phyloP scores from a whole-genome alignment of 176 grass and related monocot species.

The Cenchrus purpureus region DNA sequence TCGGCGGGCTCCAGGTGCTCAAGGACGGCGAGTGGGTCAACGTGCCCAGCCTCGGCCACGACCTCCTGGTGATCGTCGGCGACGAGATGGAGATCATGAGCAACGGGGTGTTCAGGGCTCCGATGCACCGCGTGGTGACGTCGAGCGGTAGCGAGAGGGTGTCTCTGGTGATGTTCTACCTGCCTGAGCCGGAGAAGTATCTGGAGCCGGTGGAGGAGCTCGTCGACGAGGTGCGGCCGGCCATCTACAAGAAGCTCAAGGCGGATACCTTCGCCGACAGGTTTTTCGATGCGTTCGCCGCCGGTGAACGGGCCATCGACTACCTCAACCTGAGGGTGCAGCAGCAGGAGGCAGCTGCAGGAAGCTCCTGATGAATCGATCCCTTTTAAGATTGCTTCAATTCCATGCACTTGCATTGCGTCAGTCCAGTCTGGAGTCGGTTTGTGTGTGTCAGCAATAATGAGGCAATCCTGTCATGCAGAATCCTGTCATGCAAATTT shows the following conservation, averaged over 20 bases:
- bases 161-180: slow-evolving; percentile 50
- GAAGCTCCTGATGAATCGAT: no score
- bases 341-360: background rate
- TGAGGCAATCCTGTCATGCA: no score
- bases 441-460: no score
- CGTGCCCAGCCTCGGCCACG: slow-evolving; percentile 24
- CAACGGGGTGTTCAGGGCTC: slow-evolving; percentile 47
- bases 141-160: slow-evolving; percentile 32
- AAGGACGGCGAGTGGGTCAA: slow-evolving; percentile 44
- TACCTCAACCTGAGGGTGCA: slow-evolving; percentile 35
- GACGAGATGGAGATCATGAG: slow-evolving; percentile 66
- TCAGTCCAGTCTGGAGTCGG: no score
- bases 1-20: slow-evolving; percentile 57
- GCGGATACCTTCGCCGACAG: slow-evolving; percentile 36
- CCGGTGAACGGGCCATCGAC: slow-evolving; percentile 43
- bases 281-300: slow-evolving; percentile 44
- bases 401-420: no score
- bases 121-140: slow-evolving; percentile 46
- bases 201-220: slow-evolving; percentile 48
- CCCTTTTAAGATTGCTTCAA: no score
- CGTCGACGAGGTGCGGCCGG: slow-evolving; percentile 23
- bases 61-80: slow-evolving; percentile 46
- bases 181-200: slow-evolving; percentile 38
- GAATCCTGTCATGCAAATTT: no score
- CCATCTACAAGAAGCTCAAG: slow-evolving; percentile 44